Base-by-base conservation (phyloP, 1,284 basidiomycete genomes). In the Stygiomarasmius scandens region DNA sequence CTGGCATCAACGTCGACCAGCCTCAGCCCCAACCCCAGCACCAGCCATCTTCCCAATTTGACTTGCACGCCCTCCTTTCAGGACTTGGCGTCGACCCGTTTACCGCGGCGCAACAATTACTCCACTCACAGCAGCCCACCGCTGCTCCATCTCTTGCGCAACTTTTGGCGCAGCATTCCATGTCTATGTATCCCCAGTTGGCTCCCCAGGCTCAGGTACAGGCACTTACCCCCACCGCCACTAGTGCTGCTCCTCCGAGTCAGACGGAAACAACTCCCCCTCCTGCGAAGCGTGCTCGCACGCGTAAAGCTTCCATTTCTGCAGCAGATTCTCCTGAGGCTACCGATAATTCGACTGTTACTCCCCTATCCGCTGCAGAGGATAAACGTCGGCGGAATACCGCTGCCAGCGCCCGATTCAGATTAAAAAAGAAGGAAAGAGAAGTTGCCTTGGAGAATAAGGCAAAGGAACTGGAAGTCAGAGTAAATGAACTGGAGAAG, bases 361-460 rank as follows among this genome's bases (percentile, higher is more conserved):
- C 70, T 10, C 51, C 74, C 1, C 24, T 81, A 1, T 77, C 77
- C 6, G 75, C 86, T 0, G 74, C 88, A 1, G 94, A 96, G 71
- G 94, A 96, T 77, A 99, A 98, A 75, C 88, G 96, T 38, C 82
- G 95, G 59, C 80, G 96, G 49, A 99, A 99, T 73, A 99, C 96
- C 0, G 95, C 95, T 19, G 96, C 96, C 0, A 95, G 92, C 58
- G 96, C 96, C n/a, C 91, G 96, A 14, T 99, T 99, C 84, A 83
- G 96, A 59, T 77, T 96, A 67, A 99, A 99, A 85, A 99, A 99
- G 84, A 99, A 99, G 82, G 95, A 98, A 75, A 83, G 97, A 20
- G 96, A 99, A 77, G 91, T 90, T 14, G 95, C 95, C 10, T 78
- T 99, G 16, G 96, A 99, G 75, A 82, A 82, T 51, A 89, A 89